Percentiles rank a stretch among this genome's conserved stretches.
Conservation (phyloP, 208 protist genomes). For the Crithidia acanthocephali region DNA sequence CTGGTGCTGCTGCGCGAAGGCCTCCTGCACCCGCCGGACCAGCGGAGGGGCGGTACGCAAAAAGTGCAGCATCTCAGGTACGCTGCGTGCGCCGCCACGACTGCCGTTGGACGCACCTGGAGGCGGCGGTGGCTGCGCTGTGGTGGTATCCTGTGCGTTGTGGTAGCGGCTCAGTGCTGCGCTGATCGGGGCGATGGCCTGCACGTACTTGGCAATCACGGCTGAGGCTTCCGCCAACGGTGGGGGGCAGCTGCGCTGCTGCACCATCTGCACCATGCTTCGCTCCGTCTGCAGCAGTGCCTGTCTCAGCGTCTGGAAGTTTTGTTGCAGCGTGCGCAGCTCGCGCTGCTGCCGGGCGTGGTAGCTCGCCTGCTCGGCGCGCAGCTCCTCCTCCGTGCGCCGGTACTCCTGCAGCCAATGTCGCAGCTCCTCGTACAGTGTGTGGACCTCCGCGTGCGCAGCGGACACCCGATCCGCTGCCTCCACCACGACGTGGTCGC, state of each 20-base stretch:
- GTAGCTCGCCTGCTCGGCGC: constrained; percentile 34
- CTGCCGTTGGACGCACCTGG: background rate
- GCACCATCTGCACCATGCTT: constrained; percentile 28
- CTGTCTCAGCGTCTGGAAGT: constrained; percentile 39
- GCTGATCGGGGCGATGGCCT: constrained; percentile 45
- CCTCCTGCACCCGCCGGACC: constrained; percentile 15
- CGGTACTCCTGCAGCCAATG: constrained; percentile 49
- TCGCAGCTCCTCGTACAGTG: constrained; percentile 51
- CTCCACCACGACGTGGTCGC: constrained; percentile 54
- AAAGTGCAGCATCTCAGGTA: constrained; percentile 30
- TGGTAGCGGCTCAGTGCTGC: constrained; percentile 37
- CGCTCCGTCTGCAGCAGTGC: constrained; percentile 39
- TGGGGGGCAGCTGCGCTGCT: constrained; percentile 24
- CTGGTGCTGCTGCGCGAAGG: constrained; percentile 21
- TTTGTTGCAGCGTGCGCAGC: constrained; percentile 28
- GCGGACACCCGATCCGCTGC: constrained; percentile 30
- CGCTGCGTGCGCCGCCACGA: background rate
- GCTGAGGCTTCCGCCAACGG: constrained; percentile 44
- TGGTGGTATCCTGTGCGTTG: background rate
- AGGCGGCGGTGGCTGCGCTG: background rate
- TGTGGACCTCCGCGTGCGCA: constrained; percentile 39
- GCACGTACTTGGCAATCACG: constrained; percentile 42
- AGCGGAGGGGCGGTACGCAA: constrained; percentile 22
- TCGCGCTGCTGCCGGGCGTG: constrained; percentile 28
- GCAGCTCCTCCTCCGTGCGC: constrained; percentile 41